Evolutionary conservation across 257 asterid species (phyloP).

Genomic region (Jacaranda copaia): DNA sequence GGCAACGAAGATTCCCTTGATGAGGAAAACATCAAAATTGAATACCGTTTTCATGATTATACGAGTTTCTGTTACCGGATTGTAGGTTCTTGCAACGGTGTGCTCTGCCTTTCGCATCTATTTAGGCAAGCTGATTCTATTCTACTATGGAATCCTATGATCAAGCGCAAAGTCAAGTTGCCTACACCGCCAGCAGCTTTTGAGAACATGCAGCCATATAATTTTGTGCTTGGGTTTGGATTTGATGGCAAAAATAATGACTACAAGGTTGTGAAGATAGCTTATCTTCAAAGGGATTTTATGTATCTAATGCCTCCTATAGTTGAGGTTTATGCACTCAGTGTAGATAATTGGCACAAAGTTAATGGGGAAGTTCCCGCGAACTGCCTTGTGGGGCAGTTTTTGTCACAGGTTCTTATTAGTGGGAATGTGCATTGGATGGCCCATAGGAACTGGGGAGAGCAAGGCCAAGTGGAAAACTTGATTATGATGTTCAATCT

Average conservation of each 20-base stretch:
- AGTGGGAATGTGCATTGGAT: slow-evolving; percentile 48
- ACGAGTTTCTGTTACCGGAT: slow-evolving; percentile 39
- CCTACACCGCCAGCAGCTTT: slow-evolving; percentile 26
- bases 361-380: slow-evolving; percentile 27
- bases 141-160: slow-evolving; percentile 49
- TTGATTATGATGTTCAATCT: slow-evolving; percentile 38
- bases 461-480: background rate
- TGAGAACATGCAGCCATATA: slow-evolving; percentile 1
- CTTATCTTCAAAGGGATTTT: slow-evolving; percentile 23
- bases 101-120: slow-evolving; percentile 45
- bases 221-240: slow-evolving; percentile 43
- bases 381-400: slow-evolving; percentile 32
- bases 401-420: slow-evolving; percentile 40
- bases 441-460: slow-evolving; percentile 35
- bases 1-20: background rate
- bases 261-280: slow-evolving; percentile 46
- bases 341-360: slow-evolving; percentile 37
- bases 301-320: slow-evolving; percentile 29
- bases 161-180: slow-evolving; percentile 34
- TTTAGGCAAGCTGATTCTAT: slow-evolving; percentile 30
- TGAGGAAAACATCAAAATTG: slow-evolving; percentile 21
- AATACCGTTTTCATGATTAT: slow-evolving; percentile 33
- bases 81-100: slow-evolving; percentile 50
- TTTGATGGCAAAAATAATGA: slow-evolving; percentile 38
- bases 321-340: slow-evolving; percentile 43